Percentiles rank a stretch among this genome's conserved stretches.
phyloP scores from a whole-genome alignment of 495 filamentous ascomycete genomes.

The Lasiosphaeris hirsuta region DNA sequence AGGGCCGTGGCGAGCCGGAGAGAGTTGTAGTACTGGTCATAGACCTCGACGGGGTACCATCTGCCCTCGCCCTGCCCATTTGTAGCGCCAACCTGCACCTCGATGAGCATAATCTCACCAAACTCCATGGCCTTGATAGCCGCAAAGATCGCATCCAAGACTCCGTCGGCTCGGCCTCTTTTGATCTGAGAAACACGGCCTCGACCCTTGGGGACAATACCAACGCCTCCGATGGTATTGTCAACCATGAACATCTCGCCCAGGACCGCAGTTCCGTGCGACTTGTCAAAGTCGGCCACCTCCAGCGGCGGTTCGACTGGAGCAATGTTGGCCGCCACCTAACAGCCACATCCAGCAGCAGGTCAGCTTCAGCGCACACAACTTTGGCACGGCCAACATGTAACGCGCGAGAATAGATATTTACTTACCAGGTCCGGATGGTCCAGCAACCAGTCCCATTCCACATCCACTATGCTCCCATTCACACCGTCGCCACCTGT shows the following conservation, averaged over 20 bases:
- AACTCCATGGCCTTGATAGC: slow-evolving; percentile 4
- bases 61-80: neutral
- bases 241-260: slow-evolving; percentile 25
- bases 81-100: slow-evolving; percentile 15
- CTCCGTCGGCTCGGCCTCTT: slow-evolving; percentile 14
- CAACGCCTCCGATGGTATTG: slow-evolving; percentile 21
- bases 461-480: neutral
- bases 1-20: slow-evolving; percentile 14
- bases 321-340: too few relatives aligned
- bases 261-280: slow-evolving; percentile 21
- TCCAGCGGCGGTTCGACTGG: neutral
- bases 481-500: slow-evolving; percentile 1
- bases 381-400: too few relatives aligned
- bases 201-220: slow-evolving; percentile 15
- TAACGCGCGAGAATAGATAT: neutral
- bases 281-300: neutral
- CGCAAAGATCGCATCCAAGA: slow-evolving; percentile 15
- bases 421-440: neutral
- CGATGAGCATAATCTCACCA: slow-evolving; percentile 22
- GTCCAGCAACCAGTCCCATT: neutral
- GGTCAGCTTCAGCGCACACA: too few relatives aligned
- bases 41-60: slow-evolving; percentile 15
- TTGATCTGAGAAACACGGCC: slow-evolving; percentile 14
- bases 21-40: slow-evolving; percentile 17
- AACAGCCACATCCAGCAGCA: too few relatives aligned